Evolutionary conservation across 768 basidiomycete genomes (phyloP).

Genomic region (Lactarius sanguifluus): DNA sequence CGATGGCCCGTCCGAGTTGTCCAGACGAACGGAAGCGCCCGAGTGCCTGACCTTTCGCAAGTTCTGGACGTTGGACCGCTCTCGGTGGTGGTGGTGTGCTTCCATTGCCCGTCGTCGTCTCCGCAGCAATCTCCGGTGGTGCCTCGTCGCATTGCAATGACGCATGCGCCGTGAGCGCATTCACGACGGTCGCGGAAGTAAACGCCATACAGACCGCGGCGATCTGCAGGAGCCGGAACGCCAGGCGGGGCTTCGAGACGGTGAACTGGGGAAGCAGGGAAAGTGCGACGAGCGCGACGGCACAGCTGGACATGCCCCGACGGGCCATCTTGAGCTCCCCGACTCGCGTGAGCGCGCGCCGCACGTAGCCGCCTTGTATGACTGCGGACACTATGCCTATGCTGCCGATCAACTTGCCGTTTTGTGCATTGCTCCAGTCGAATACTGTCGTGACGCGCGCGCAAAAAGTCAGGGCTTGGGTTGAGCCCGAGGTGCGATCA

Average conservation of each 20-base stretch:
- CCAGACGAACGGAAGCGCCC: conserved; percentile 90
- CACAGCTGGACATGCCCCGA: conserved; percentile 74
- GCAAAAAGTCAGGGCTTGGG: not conserved
- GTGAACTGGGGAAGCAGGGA: conserved; percentile 64
- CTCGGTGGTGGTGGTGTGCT: conserved; percentile 37
- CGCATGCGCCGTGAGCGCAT: conserved; percentile 85
- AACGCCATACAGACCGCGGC: conserved; percentile 87
- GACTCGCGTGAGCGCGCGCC: conserved; percentile 68
- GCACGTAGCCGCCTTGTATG: conserved; percentile 93
- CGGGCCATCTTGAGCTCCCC: conserved; percentile 85
- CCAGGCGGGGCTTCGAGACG: conserved; percentile 42
- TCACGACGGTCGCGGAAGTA: conserved; percentile 95
- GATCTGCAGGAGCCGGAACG: conserved; percentile 56
- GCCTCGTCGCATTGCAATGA: conserved; percentile 85
- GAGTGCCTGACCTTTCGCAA: conserved; percentile 82
- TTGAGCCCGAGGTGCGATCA: not conserved
- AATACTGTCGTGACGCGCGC: conserved; percentile 51
- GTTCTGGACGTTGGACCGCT: conserved; percentile 54
- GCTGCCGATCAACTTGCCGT: conserved; percentile 77
- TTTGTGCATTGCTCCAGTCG: conserved; percentile 87
- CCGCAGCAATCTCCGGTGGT: conserved; percentile 45
- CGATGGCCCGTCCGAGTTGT: conserved; percentile 90
- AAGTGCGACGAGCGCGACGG: conserved; percentile 67
- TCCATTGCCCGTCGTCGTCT: conserved; percentile 57
- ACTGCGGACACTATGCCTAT: conserved; percentile 91